Base-by-base conservation (phyloP, 108 stramenopile species). In the Cyclotella sp. region DNA sequence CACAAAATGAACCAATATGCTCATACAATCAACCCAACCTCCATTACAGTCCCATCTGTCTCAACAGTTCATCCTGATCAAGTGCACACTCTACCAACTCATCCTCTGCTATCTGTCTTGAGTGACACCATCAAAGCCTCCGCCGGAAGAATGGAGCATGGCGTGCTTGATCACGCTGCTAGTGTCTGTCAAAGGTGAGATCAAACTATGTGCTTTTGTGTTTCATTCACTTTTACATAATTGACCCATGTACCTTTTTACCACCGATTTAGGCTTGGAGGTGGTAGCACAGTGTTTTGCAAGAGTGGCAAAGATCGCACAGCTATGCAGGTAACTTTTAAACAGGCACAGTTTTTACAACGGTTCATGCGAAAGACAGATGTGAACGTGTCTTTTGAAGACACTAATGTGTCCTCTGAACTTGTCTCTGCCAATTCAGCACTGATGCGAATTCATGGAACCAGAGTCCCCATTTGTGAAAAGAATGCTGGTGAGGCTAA, bases 301-400 rank as follows among this genome's bases (percentile, higher is more conserved):
- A 98, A 98, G 72, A 89, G 87, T 63, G 97, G 94, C 27, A 98
- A 98, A 72, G 97, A 98, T 81, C 87, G 97, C 27, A 96, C 97
- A 19, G 93, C 92, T 22, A 98, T 98, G 97, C 93, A 93, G 57
- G 89, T 94, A n/a, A 95, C 94, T 19, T 92, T 90, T 73, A 93
- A 95, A 72, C 90, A 95, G 71, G 91, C 92, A 30, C 90, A 89
- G 57, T 93, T 92, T 70, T 72, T 90, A 12, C 73, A 79, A 19
- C 77, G 85, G 43, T 89, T 88, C 46, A 88, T 75, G 18, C 63
- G 77, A 9, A 73, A 53, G 63, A 82, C 66, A 45, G 61, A 60
- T 12, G 72, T 30, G 6, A 68, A 10, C 40, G 3, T 58, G 59
- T 22, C 49, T 43, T 44, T 66, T 40, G 76, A 77, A 59, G 63